Percentiles rank a stretch among this genome's conserved stretches.
These are phyloP conservation scores for Wickerhamiella infanticola DNA, from an alignment of 1,139 yeast species.

Conservation along the genomic window DNA sequence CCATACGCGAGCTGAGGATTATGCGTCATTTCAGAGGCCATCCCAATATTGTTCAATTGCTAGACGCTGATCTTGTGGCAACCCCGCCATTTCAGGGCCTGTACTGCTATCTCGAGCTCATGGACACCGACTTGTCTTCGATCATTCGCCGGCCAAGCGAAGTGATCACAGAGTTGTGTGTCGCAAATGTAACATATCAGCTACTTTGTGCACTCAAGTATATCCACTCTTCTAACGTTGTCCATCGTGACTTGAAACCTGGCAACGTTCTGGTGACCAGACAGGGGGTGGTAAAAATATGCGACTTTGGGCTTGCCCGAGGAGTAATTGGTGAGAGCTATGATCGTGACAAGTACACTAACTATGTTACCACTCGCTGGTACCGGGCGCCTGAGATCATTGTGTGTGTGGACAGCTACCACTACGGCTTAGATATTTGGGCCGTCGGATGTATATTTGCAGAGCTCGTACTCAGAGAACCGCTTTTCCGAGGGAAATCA, in stretches of 20 bases:
- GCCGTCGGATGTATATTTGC: slow-evolving; percentile 88
- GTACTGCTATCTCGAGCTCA: slow-evolving; percentile 69
- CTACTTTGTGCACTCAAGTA: slow-evolving; percentile 65
- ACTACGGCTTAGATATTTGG: slow-evolving; percentile 86
- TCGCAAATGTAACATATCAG: slow-evolving; percentile 62
- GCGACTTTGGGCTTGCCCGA: slow-evolving; percentile 83
- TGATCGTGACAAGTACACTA: slow-evolving; percentile 42
- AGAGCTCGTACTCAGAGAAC: slow-evolving; percentile 67
- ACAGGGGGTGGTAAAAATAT: slow-evolving; percentile 57
- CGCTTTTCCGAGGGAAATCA: slow-evolving; percentile 72
- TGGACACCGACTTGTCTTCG: slow-evolving; percentile 63
- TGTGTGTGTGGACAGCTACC: slow-evolving; percentile 28
- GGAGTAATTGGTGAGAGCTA: slow-evolving; percentile 28
- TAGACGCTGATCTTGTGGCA: slow-evolving; percentile 57
- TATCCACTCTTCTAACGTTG: slow-evolving; percentile 65
- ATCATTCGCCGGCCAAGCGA: slow-evolving; percentile 57
- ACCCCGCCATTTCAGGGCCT: slow-evolving; percentile 46
- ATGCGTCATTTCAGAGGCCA: slow-evolving; percentile 76
- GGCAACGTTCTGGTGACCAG: slow-evolving; percentile 65
- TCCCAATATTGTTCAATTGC: slow-evolving; percentile 46
- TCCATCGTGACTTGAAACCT: slow-evolving; percentile 77
- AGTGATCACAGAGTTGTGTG: slow-evolving; percentile 71
- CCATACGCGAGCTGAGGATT: slow-evolving; percentile 60
- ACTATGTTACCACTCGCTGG: slow-evolving; percentile 92
- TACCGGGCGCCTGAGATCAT: slow-evolving; percentile 87